These are phyloP conservation scores for Colletotrichum eleusines DNA, from an alignment of 2,329 filamentous ascomycete genomes.

Conservation along the genomic window DNA sequence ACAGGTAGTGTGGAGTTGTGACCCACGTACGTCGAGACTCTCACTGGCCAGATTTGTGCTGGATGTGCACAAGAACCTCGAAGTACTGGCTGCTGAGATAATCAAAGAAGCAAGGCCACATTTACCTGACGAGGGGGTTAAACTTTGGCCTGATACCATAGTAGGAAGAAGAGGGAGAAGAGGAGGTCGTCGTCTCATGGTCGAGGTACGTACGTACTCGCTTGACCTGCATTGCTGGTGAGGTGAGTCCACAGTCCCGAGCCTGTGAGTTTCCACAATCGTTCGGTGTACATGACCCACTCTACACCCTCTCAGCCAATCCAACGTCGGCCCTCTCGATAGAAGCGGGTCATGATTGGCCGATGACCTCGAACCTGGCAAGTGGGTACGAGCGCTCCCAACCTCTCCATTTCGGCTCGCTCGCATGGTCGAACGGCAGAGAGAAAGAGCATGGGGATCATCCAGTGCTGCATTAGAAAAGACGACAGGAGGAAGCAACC, in stretches of 20 bases:
- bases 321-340: constrained; percentile 25
- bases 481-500: constrained; percentile 11
- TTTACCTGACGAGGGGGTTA: too few species aligned
- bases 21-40: too few species aligned
- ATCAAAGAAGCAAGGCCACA: too few species aligned
- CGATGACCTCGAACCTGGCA: constrained; percentile 28
- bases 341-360: constrained; percentile 25
- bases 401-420: constrained; percentile 51
- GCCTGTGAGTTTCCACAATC: constrained; percentile 1
- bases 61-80: too few species aligned
- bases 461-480: constrained; percentile 32
- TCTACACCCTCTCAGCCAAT: constrained; percentile 21
- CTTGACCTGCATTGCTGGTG: not conserved
- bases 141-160: too few species aligned
- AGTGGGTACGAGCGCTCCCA: constrained; percentile 45
- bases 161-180: not conserved
- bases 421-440: constrained; percentile 26
- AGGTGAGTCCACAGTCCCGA: not conserved
- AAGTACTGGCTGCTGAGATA: too few species aligned
- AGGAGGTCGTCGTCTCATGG: not conserved
- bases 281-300: not conserved
- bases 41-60: too few species aligned
- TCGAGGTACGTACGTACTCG: not conserved
- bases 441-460: constrained; percentile 18
- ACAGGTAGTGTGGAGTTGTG: too few species aligned